phyloP scores from a whole-genome alignment of 306 rosid genomes.

The Vachellia pachyceras region DNA sequence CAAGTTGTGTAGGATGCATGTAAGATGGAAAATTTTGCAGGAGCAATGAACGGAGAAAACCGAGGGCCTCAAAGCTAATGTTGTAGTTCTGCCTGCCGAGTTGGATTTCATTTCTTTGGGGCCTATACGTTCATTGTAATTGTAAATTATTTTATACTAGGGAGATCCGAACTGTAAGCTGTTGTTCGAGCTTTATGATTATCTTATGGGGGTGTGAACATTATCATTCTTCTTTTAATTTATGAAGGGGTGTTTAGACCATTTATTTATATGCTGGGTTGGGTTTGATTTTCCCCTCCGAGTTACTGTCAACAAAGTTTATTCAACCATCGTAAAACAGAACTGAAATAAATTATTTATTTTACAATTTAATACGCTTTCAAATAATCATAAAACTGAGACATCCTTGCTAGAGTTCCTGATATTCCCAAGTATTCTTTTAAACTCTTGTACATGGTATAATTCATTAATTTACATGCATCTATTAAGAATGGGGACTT shows the following conservation, averaged over 20 bases:
- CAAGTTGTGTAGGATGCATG: conserved; percentile 49
- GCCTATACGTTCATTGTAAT: conserved; percentile 6
- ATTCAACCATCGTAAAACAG: neutral
- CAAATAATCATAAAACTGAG: neutral
- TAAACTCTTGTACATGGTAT: neutral
- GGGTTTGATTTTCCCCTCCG: neutral
- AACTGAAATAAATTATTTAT: no score
- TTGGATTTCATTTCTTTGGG: conserved; percentile 32
- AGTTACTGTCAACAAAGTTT: neutral
- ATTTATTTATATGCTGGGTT: neutral
- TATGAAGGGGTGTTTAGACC: neutral
- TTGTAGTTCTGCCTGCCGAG: neutral
- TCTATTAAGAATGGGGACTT: no score
- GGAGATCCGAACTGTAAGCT: neutral
- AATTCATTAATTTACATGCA: no score
- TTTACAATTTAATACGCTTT: neutral
- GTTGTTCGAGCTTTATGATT: neutral
- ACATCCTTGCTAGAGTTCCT: neutral
- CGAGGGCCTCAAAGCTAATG: conserved; percentile 31
- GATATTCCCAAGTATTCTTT: neutral
- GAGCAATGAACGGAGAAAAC: conserved; percentile 36
- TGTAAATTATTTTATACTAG: conserved; percentile 7
- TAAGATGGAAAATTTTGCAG: conserved; percentile 20
- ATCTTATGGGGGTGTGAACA: neutral
- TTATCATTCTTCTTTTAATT: neutral